Evolutionary conservation across 2,329 filamentous ascomycete species (phyloP).

Genomic region (Microthyrium microscopicum): DNA sequence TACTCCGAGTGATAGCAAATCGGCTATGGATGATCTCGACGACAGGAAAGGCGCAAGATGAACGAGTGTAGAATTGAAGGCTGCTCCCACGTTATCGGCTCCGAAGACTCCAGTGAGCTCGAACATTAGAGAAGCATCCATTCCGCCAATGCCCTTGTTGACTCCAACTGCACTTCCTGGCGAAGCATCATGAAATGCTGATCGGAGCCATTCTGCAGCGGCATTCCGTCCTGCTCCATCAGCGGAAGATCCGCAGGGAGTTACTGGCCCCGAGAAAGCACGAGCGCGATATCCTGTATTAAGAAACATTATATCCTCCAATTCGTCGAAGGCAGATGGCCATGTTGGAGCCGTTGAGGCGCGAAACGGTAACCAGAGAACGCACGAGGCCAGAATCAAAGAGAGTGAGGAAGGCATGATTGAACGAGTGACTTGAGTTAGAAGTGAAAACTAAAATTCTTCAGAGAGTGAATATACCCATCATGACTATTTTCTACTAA

Average conservation of each 20-base stretch:
- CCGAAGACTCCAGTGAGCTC: conserved; percentile 36
- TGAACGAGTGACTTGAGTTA: no score
- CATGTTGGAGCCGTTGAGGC: conserved; percentile 35
- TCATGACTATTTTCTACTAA: no score
- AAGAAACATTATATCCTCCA: conserved; percentile 48
- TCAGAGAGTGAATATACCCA: no score
- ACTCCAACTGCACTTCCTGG: conserved; percentile 37
- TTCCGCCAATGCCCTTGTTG: conserved; percentile 32
- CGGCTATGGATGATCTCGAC: conserved; percentile 34
- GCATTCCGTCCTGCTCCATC: conserved; percentile 38
- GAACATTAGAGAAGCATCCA: conserved; percentile 45
- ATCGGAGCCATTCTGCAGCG: conserved; percentile 44
- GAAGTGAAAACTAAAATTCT: no score
- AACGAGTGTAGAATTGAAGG: conserved; percentile 35
- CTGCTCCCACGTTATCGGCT: conserved; percentile 38
- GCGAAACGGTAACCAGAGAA: no score
- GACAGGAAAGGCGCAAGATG: conserved; percentile 39
- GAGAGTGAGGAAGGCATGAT: no score
- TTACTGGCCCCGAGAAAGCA: conserved; percentile 39
- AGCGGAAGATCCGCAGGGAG: conserved; percentile 37
- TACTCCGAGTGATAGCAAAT: conserved; percentile 41
- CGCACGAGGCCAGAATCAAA: no score
- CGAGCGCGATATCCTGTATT: conserved; percentile 37
- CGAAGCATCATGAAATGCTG: conserved; percentile 46
- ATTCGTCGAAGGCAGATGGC: conserved; percentile 42